Base-by-base conservation (phyloP, 1,139 yeast genomes). In the Sugiyamaella castrensis region DNA sequence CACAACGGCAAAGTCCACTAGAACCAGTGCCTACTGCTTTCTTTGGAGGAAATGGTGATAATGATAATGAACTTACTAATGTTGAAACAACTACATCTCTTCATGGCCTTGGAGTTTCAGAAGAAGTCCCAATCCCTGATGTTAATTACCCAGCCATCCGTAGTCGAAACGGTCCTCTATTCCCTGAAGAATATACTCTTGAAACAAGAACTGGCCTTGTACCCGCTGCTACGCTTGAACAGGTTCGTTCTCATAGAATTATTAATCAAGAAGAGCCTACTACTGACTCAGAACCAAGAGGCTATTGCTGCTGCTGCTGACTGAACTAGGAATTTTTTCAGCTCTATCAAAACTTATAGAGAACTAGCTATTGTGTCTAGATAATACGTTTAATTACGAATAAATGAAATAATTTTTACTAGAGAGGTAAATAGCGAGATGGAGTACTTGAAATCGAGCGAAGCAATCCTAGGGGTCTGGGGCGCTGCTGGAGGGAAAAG, bases 131-230 rank as follows among this genome's bases (percentile, higher is more conserved):
- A 6, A 60, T 67, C 15, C 79, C 81, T 0, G 87, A 80, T 56
- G 66, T 78, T 43, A 81, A 79, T 58, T 79, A 80, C 48, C 91
- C 94, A 10, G 50, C 53, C 10, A 43, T 60, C n/a, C 47, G 59
- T 16, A 38, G 44, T 19, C 38, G 42, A 4, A 75, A 73, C 44
- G 72, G 76, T 54, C 82, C 91, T 6, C 83, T 87, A 40, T 88
- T 88, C 74, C 96, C 96, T 11, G 96, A 88, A 72, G 96, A 88
- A 67, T 88, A 86, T 66, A 84, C 89, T 7, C 60, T 88, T 64
- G 96, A 88, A 71, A 88, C 96, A 0, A 76, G 77, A 46, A 86
- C 96, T 5, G 96, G 96, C 55, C 73, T 88, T 50, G 96, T 88
- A 7, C 91, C 88, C 1, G 86, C 83, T 2, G 73, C 80, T 38